Conservation (phyloP, 2,329 filamentous ascomycete species). For the Aspergillus fumigatus region DNA sequence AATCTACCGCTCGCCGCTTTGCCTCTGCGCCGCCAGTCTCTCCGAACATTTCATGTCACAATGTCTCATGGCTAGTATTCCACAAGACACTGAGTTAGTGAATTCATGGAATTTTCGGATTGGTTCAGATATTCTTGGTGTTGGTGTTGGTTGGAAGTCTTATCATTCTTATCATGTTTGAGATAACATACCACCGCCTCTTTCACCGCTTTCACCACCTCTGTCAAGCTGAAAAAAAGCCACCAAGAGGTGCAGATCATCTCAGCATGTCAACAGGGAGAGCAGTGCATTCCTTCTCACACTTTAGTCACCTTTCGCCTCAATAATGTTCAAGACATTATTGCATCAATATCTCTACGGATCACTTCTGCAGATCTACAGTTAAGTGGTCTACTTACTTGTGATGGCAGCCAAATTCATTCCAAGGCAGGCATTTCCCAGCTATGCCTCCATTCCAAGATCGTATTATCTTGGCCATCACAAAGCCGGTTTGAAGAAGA, state of each 20-base stretch:
- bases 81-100: neutral
- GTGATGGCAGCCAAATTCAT: conserved; percentile 52
- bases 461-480: conserved; percentile 97
- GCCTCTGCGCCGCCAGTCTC: too few species aligned
- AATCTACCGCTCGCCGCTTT: too few species aligned
- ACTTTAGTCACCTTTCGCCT: neutral
- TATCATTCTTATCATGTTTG: neutral
- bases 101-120: too few species aligned
- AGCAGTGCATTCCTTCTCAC: neutral
- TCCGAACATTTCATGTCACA: neutral
- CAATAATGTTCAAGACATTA: neutral
- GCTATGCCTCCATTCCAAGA: conserved; percentile 70
- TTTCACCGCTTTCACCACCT: neutral
- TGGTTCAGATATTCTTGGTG: neutral
- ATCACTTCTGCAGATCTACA: neutral
- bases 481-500: conserved; percentile 70
- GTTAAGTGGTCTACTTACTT: conserved; percentile 1
- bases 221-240: neutral
- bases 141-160: neutral
- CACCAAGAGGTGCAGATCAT: neutral
- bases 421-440: conserved; percentile 68
- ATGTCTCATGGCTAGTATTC: neutral
- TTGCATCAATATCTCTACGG: neutral
- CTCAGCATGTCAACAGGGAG: neutral
- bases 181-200: neutral